A percentile compares a stretch with the other conserved stretches of the same genome.
phyloP scores from a whole-genome alignment of 768 basidiomycete genomes.

The Suillus clintonianus region DNA sequence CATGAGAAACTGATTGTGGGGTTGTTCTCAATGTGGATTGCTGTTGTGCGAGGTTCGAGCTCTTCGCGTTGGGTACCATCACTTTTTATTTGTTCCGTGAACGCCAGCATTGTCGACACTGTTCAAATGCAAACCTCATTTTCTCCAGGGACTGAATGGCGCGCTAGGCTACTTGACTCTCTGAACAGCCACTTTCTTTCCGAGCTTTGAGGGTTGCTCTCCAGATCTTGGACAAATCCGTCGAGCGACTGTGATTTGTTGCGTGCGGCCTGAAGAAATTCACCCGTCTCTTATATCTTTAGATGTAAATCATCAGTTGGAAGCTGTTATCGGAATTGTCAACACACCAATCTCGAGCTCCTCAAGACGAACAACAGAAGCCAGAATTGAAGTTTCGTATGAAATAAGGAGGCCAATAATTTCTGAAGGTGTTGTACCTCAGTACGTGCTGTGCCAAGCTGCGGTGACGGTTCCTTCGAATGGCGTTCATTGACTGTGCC shows the following conservation, averaged over 20 bases:
- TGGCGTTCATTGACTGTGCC: neutral
- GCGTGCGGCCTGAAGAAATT: conserved; percentile 44
- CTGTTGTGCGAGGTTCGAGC: conserved; percentile 41
- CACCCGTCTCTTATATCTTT: conserved; percentile 49
- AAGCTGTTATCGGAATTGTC: conserved; percentile 5
- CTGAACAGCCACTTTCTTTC: conserved; percentile 15
- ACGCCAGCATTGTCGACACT: conserved; percentile 51
- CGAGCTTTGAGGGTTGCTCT: conserved; percentile 38
- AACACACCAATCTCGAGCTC: conserved; percentile 59
- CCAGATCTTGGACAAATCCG: conserved; percentile 43
- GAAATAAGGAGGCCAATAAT: conserved; percentile 74
- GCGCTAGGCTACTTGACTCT: conserved; percentile 26
- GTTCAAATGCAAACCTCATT: conserved; percentile 52
- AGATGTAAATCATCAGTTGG: neutral
- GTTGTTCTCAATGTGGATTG: conserved; percentile 43
- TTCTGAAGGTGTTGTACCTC: conserved; percentile 46
- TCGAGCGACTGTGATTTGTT: conserved; percentile 40
- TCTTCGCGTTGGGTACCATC: conserved; percentile 80
- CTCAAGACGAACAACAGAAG: conserved; percentile 58
- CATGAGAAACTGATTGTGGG: conserved; percentile 50
- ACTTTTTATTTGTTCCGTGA: conserved; percentile 77
- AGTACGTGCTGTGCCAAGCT: conserved; percentile 15
- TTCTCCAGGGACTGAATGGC: conserved; percentile 38
- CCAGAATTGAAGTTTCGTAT: conserved; percentile 61
- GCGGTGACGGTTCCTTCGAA: neutral